Conservation (phyloP, 768 basidiomycete species). For the Lepiota subincarnata region DNA sequence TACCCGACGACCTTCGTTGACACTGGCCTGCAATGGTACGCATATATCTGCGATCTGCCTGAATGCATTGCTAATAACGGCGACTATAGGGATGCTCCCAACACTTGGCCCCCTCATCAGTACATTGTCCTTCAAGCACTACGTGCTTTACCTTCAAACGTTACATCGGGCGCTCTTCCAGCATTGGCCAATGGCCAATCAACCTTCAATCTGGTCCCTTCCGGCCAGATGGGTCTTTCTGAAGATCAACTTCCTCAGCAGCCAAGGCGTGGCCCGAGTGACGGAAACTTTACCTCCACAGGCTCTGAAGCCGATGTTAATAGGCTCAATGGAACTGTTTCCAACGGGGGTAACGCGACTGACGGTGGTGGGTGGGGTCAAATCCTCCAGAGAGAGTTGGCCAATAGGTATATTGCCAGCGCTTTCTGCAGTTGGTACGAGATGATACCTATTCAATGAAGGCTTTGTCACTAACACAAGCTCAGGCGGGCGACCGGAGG, state of each 20-base stretch:
- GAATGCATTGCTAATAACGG: background rate
- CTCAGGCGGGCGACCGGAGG: slow-evolving; percentile 85
- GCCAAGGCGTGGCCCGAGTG: slow-evolving; percentile 25
- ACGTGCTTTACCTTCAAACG: slow-evolving; percentile 64
- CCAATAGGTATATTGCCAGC: slow-evolving; percentile 81
- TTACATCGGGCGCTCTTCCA: slow-evolving; percentile 57
- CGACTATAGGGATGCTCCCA: slow-evolving; percentile 70
- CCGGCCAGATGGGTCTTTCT: slow-evolving; percentile 76
- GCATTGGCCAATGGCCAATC: slow-evolving; percentile 45
- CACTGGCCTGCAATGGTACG: slow-evolving; percentile 78
- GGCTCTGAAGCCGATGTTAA: slow-evolving; percentile 63
- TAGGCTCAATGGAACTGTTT: slow-evolving; percentile 44
- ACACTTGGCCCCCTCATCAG: slow-evolving; percentile 84
- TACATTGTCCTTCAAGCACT: slow-evolving; percentile 80
- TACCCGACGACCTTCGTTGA: slow-evolving; percentile 75
- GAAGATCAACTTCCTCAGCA: slow-evolving; percentile 73
- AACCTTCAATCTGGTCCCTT: slow-evolving; percentile 65
- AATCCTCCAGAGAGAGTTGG: slow-evolving; percentile 64
- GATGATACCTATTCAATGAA: background rate
- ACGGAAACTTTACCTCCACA: slow-evolving; percentile 43
- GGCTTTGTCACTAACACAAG: slow-evolving; percentile 1
- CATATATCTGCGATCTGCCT: background rate
- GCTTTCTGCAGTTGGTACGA: slow-evolving; percentile 86
- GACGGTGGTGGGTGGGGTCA: slow-evolving; percentile 62
- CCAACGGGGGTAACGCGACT: slow-evolving; percentile 63